Evolutionary conservation across 345 rosid genomes (phyloP).

Genomic region (Fremontodendron californicum): DNA sequence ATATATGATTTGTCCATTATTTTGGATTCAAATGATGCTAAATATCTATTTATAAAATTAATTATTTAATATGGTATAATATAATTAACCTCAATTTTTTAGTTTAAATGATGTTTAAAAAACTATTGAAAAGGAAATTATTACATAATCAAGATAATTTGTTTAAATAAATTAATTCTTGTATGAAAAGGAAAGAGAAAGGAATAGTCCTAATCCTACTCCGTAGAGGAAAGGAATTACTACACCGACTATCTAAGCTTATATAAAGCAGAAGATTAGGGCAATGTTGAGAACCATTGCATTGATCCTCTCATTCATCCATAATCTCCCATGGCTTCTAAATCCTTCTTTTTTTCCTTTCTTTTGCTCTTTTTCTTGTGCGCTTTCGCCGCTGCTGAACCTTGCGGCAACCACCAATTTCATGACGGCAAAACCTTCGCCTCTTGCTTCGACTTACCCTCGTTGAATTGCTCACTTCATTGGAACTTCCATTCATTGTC

Average conservation of each 20-base stretch:
- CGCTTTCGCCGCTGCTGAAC: not conserved
- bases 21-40: too few species aligned
- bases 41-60: too few species aligned
- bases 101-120: too few species aligned
- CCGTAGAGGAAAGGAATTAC: not conserved
- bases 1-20: too few species aligned
- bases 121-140: too few species aligned
- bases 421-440: not conserved
- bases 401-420: not conserved
- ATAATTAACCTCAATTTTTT: too few species aligned
- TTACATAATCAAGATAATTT: too few species aligned
- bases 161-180: not conserved
- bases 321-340: not conserved
- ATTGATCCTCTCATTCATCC: not conserved
- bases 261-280: not conserved
- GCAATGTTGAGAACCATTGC: not conserved
- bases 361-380: not conserved
- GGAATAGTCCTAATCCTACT: too few species aligned
- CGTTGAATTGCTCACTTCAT: not conserved
- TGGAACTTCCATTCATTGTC: not conserved
- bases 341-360: not conserved
- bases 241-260: not conserved
- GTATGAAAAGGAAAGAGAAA: not conserved
- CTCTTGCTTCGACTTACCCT: not conserved
- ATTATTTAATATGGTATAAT: too few species aligned